A percentile compares a stretch with the other conserved stretches of the same genome.
These are phyloP conservation scores for Cucurbita ficifolia DNA, from an alignment of 306 rosid species.

Conservation along the genomic window DNA sequence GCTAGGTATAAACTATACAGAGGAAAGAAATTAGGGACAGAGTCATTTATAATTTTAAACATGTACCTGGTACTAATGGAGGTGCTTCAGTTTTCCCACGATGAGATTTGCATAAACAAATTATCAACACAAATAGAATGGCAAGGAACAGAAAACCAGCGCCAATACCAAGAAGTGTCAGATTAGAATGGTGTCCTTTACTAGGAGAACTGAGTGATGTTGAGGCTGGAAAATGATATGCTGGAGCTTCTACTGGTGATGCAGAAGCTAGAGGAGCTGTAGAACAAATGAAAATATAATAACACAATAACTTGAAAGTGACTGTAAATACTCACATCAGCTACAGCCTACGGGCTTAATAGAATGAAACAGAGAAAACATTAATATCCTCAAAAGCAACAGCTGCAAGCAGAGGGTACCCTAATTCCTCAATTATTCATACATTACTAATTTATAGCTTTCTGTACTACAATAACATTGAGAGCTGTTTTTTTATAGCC, in stretches of 20 bases:
- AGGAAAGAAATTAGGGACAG: not conserved
- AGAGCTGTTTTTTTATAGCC: not conserved
- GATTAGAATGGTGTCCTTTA: constrained; percentile 40
- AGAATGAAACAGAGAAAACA: not conserved
- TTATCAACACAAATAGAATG: constrained; percentile 34
- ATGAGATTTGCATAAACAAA: constrained; percentile 41
- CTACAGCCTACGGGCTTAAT: not conserved
- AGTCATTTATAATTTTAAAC: constrained; percentile 9
- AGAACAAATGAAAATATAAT: not conserved
- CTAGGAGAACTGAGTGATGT: constrained; percentile 29
- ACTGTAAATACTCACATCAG: constrained; percentile 2
- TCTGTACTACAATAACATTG: not conserved
- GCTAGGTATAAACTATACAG: not conserved
- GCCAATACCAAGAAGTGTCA: constrained; percentile 55
- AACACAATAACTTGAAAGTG: not conserved
- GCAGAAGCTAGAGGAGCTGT: constrained; percentile 51
- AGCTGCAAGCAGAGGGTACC: not conserved
- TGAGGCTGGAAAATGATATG: constrained; percentile 23
- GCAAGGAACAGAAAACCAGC: constrained; percentile 54
- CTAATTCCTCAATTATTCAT: not conserved
- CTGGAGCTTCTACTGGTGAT: constrained; percentile 45
- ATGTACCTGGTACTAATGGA: constrained; percentile 43
- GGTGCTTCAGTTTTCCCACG: constrained; percentile 36
- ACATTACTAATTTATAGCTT: not conserved
- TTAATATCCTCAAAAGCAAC: not conserved